Evolutionary conservation across 164 flowering plant genomes (phyloP), one percentile per base, ranked within the genome.

Genomic region (Berberis vulgaris): DNA sequence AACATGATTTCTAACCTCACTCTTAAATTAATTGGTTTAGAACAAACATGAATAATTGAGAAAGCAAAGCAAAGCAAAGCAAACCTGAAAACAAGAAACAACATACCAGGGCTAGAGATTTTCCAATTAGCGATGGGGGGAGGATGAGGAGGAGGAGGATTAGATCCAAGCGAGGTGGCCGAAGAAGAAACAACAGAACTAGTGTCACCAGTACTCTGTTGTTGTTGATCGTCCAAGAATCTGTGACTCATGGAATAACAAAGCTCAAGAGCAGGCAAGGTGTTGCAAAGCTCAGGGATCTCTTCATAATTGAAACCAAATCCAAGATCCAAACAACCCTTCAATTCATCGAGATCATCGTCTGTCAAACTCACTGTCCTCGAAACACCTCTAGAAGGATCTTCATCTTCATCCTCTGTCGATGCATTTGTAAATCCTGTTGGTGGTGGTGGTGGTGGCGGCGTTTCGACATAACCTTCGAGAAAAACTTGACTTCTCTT

Each of bases 91-190:
- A 26, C 12, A 12, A 9, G 2, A 53, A 53, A 54, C 9, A 54
- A 8, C 85, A 59, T 67, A 91, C 97, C 97, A 73, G 96, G 97
- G 72, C 89, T 77, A 38, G 96, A 91, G 73, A 91, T 91, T 84
- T 73, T 85, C 97, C 96, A 88, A 65, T 78, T 88, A 5, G 97
- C 86, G 57, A 88, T 71, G 7, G 84, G 89, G n/a, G 54, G 26
- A 26, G 26, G 26, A 26, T 26, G 4, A 7, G 54, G n/a, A 52
- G 11, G 3, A 52, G 13, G n/a, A 52, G 54, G 1, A 7, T 57
- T 45, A 57, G 6, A 2, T 4, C 50, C 67, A 7, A 53, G 5
- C 9, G 70, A 3, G 2, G 82, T 64, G 26, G 67, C 52, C 40
- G 80, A 41, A 8, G 78, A 26, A 26, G 26, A 26, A 11, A 59